Evolutionary conservation across 1,284 basidiomycete genomes (phyloP).

Genomic region (Amylostereum areolatum): DNA sequence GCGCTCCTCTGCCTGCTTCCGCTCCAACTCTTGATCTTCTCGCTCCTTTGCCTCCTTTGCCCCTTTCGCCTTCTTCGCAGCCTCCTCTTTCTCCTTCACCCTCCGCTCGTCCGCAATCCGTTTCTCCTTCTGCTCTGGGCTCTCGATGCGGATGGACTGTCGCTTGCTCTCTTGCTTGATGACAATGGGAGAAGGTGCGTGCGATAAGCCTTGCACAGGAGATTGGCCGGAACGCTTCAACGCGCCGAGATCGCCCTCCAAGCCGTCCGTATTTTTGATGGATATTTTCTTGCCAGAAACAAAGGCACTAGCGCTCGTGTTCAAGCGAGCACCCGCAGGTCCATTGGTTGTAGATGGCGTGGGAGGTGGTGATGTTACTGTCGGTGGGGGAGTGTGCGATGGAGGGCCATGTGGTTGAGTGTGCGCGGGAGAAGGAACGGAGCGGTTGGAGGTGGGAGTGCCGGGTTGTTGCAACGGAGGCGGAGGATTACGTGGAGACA

Average conservation of each 20-base stretch:
- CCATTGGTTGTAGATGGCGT: conserved; percentile 50
- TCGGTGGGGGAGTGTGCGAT: conserved; percentile 41
- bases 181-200: too few species aligned
- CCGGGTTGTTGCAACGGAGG: conserved; percentile 50
- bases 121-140: conserved; percentile 47
- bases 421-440: conserved; percentile 42
- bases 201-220: too few species aligned
- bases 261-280: conserved; percentile 52
- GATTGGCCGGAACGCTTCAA: conserved; percentile 48
- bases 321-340: conserved; percentile 39
- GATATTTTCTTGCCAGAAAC: conserved; percentile 51
- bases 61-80: conserved; percentile 22
- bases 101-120: conserved; percentile 39
- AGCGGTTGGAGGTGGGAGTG: conserved; percentile 58
- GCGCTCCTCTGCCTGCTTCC: conserved; percentile 34
- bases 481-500: conserved; percentile 64
- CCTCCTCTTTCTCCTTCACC: conserved; percentile 20
- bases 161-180: conserved; percentile 13
- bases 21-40: conserved; percentile 28
- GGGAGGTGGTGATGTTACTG: conserved; percentile 59
- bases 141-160: conserved; percentile 45
- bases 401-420: conserved; percentile 44
- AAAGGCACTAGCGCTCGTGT: conserved; percentile 57
- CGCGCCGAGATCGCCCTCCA: conserved; percentile 49
- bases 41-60: conserved; percentile 26